Percentiles rank a stretch among this genome's conserved stretches.
These are phyloP conservation scores for Suillus discolor DNA, from an alignment of 768 basidiomycete species.

Conservation along the genomic window DNA sequence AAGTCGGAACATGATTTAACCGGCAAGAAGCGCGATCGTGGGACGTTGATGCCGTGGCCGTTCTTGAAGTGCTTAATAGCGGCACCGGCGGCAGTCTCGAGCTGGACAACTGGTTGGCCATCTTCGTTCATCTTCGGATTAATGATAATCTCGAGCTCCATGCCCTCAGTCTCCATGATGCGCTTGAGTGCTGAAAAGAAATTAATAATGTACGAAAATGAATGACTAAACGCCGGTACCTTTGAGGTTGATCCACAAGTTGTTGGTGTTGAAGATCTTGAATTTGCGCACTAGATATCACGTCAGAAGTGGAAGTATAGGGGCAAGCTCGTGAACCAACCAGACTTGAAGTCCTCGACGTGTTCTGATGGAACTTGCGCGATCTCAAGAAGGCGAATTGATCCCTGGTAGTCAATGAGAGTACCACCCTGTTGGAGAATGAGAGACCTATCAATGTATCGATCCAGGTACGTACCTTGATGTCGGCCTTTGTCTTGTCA, in stretches of 20 bases:
- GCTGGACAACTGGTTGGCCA: conserved; percentile 73
- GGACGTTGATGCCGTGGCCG: conserved; percentile 74
- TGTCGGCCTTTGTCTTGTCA: conserved; percentile 82
- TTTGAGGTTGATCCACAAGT: conserved; percentile 58
- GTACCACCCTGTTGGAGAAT: conserved; percentile 49
- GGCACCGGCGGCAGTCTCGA: conserved; percentile 77
- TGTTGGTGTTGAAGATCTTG: conserved; percentile 81
- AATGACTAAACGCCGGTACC: conserved; percentile 26
- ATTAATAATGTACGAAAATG: conserved; percentile 8
- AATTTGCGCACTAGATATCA: conserved; percentile 58
- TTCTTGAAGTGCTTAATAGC: conserved; percentile 73
- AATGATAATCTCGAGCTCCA: conserved; percentile 82
- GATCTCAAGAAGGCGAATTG: conserved; percentile 70
- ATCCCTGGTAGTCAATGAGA: conserved; percentile 69
- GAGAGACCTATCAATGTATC: not conserved
- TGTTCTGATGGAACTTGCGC: conserved; percentile 76
- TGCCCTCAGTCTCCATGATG: conserved; percentile 63
- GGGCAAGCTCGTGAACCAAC: conserved; percentile 13
- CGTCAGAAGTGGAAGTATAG: not conserved
- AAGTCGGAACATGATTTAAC: conserved; percentile 65
- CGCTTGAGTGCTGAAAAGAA: conserved; percentile 61
- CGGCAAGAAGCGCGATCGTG: conserved; percentile 71
- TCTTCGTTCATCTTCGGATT: conserved; percentile 72
- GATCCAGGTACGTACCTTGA: conserved; percentile 43
- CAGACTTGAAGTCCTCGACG: conserved; percentile 73